phyloP scores from a whole-genome alignment of 192 early-diverging fungal genomes.

The Coemansia sp. region DNA sequence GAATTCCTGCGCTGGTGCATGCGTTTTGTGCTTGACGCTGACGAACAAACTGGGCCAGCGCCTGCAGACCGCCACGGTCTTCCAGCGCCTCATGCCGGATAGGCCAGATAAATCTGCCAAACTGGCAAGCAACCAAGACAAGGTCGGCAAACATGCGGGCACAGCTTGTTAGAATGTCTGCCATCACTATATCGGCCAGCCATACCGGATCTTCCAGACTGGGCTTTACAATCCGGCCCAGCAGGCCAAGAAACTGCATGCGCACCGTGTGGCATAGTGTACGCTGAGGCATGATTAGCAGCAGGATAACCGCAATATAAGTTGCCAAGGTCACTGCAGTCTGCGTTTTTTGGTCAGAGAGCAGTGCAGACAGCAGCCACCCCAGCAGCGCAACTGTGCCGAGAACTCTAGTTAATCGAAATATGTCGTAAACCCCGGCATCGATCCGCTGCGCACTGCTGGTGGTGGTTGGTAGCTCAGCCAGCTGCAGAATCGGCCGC shows the following conservation, averaged over 20 bases:
- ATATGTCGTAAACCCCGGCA: slow-evolving; percentile 21
- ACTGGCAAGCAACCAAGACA: slow-evolving; percentile 58
- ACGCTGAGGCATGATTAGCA: slow-evolving; percentile 36
- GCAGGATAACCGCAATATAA: slow-evolving; percentile 13
- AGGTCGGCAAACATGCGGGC: slow-evolving; percentile 86
- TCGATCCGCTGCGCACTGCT: neutral
- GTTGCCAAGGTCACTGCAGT: slow-evolving; percentile 34
- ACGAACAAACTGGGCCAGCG: slow-evolving; percentile 8
- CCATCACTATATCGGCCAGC: slow-evolving; percentile 81
- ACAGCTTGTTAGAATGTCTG: slow-evolving; percentile 94
- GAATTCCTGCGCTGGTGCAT: slow-evolving; percentile 19
- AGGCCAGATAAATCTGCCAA: slow-evolving; percentile 48
- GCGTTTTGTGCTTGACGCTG: neutral
- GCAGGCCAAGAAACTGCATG: slow-evolving; percentile 32
- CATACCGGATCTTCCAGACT: slow-evolving; percentile 53
- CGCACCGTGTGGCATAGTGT: slow-evolving; percentile 35
- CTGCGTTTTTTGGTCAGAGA: slow-evolving; percentile 9
- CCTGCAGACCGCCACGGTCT: neutral
- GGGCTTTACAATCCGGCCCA: slow-evolving; percentile 42
- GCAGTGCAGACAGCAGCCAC: slow-evolving; percentile 27
- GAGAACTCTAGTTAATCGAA: slow-evolving; percentile 21
- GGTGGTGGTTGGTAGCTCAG: slow-evolving; percentile 9
- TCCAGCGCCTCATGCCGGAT: neutral
- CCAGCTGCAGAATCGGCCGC: slow-evolving; percentile 35
- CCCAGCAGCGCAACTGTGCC: slow-evolving; percentile 16